A percentile compares a stretch with the other conserved stretches of the same genome.
phyloP scores from a whole-genome alignment of 305 asterid species.

The Withania somnifera region DNA sequence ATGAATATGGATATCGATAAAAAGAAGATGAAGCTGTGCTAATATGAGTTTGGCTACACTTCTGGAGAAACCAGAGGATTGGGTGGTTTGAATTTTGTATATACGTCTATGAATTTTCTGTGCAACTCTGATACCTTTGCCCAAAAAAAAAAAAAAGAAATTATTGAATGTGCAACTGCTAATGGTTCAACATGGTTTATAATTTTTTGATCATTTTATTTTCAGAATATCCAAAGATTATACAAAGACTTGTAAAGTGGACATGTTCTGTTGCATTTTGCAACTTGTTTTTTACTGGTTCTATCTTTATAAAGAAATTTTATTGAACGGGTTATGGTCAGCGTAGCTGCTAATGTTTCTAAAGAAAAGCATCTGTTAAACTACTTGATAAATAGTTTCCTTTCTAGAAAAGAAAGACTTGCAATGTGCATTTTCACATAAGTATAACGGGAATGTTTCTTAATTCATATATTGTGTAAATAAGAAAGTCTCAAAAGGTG shows the following conservation, averaged over 20 bases:
- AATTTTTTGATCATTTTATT: not conserved
- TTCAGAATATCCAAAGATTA: not conserved
- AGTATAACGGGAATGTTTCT: not conserved
- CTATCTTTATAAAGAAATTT: not conserved
- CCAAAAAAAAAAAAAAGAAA: too few species aligned
- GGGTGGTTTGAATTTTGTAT: too few species aligned
- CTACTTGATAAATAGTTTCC: not conserved
- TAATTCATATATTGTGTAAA: not conserved
- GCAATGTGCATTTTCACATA: not conserved
- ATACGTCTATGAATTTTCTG: too few species aligned
- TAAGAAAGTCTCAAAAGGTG: not conserved
- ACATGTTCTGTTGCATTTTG: not conserved
- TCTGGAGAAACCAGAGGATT: not conserved
- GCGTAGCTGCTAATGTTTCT: too few species aligned
- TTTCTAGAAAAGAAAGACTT: not conserved
- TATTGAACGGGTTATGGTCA: not conserved
- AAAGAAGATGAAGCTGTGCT: not conserved
- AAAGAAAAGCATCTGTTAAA: not conserved
- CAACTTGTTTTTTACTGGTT: not conserved
- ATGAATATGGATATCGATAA: too few species aligned
- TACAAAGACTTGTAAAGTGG: not conserved
- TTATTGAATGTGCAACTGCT: not conserved
- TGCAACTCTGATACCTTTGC: too few species aligned
- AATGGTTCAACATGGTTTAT: not conserved
- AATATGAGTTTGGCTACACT: not conserved